Base-by-base conservation (phyloP, 148 eudicot species). In the Rhododendron griersonianum region DNA sequence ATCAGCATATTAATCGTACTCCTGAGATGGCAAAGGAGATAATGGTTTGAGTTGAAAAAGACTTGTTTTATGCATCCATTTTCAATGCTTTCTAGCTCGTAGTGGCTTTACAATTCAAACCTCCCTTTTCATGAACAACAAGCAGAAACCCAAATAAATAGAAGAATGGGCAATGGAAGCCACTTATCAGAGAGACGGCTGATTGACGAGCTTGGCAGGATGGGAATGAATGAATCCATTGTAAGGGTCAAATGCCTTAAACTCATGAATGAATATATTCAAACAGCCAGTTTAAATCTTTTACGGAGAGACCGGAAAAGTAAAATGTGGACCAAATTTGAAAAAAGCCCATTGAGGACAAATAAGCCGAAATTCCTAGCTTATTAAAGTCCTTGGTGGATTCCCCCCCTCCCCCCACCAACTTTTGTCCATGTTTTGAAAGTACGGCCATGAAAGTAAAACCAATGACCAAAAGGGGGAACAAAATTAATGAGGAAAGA, bases 141-240 rank as follows among this genome's bases (percentile, higher is more conserved):
- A 95, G 99, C 98, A 9, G 98, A 97, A 92, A 93, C 84, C 71
- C 95, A 92, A 80, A 97, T 95, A 88, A 97, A 97, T 90, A 93
- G 99, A 91, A 94, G 99, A 89, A 90, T 97, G 92, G 99, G 98
- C 51, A 97, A 95, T n/a, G 99, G 98, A 51, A 97, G 98, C 91
- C 95, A 97, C 89, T 91, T 95, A 83, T 97, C 99, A 85, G 99
- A 97, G 91, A 92, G 99, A 88, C 95, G 98, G 76, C 91, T 97
- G 63, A 93, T 94, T 78, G 99, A 97, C 83, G 98, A 97, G 57
- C 95, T 97, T 44, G 85, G 93, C 81, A 93, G 98, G 82, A 94
- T n/a, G n/a, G n/a, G n/a, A n/a, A n/a, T n/a, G n/a, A n/a, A n/a
- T n/a, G n/a, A n/a, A n/a, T n/a, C n/a, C 35, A 93, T 94, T 83